Conservation (phyloP, 129 eudicot species). For the Mikania micrantha region DNA sequence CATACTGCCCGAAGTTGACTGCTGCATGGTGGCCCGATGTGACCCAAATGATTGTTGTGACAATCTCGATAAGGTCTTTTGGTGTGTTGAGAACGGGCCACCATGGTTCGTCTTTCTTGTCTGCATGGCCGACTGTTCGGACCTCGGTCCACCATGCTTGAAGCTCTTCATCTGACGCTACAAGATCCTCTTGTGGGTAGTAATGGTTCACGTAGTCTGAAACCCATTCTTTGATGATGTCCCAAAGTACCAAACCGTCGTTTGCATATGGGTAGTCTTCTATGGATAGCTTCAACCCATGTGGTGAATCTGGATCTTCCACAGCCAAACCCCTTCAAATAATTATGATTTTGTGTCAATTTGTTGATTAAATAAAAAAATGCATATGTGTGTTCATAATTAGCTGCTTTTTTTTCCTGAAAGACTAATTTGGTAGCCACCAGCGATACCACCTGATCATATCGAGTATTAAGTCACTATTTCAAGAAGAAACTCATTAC, state of each 20-base stretch:
- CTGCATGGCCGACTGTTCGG: slow-evolving; percentile 36
- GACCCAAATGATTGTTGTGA: slow-evolving; percentile 29
- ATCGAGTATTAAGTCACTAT: too few relatives aligned
- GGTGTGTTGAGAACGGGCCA: slow-evolving; percentile 33
- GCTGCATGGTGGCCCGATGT: slow-evolving; percentile 35
- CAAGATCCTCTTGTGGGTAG: slow-evolving; percentile 19
- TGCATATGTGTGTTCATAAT: too few relatives aligned
- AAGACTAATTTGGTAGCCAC: too few relatives aligned
- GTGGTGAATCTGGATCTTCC: slow-evolving; percentile 32
- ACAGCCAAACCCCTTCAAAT: slow-evolving; percentile 50
- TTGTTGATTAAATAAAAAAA: too few relatives aligned
- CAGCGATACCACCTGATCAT: too few relatives aligned
- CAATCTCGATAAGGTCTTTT: slow-evolving; percentile 9
- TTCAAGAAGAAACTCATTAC: too few relatives aligned
- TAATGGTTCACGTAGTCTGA: slow-evolving; percentile 24
- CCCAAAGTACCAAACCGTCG: slow-evolving; percentile 46
- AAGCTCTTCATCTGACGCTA: slow-evolving; percentile 26
- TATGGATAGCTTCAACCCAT: slow-evolving; percentile 31
- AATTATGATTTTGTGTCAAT: too few relatives aligned
- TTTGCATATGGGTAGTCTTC: slow-evolving; percentile 43
- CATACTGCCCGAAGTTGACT: too few relatives aligned
- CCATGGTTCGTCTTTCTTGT: slow-evolving; percentile 50
- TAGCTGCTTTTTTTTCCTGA: too few relatives aligned
- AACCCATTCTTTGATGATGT: slow-evolving; percentile 36
- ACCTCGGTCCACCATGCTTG: slow-evolving; percentile 52